Base-by-base conservation (phyloP, 2,329 filamentous ascomycete genomes). In the Magnaporthiopsis incrustans region DNA sequence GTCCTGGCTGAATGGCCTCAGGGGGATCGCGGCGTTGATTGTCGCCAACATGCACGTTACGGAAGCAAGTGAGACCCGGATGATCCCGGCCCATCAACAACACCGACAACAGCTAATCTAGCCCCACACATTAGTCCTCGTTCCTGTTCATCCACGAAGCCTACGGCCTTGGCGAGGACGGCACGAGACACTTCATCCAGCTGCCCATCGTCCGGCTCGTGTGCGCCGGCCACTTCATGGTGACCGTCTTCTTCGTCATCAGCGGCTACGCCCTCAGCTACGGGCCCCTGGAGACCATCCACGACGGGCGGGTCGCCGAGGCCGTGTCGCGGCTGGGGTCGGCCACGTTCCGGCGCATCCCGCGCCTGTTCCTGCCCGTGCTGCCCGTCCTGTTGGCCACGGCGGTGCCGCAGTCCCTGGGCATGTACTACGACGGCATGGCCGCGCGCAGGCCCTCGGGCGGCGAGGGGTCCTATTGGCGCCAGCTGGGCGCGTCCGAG, bases 191-290 rank as follows among this genome's bases (percentile, higher is more conserved):
- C 5, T 70, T 70, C 18, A 67, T 81, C 26, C 79, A 82, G 68
- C 69, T 81, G 22, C 80, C 80, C 3, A 77, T 78, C 62, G 15
- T 80, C 12, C 76, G 78, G 62, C 71, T 80, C 38, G 63, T 81
- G n/a, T 79, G 74, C 27, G 25, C 26, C 67, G 79, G 79, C 27
- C 73, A 76, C n/a, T 77, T 79, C 14, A 79, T 80, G 77, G 80
- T 82, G 3, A 76, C 79, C 68, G 75, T 82, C 59, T 82, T 82
- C 70, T 82, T 82, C 70, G 76, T 82, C 67, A 79, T 82, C 44
- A 81, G 79, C 1, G 80, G 80, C 50, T 81, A 79, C 66, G 79
- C 77, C 3, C 74, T 82, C 27, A 76, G 78, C 6, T 75, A 76
- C 67, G 78, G 78, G 66, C 76, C 79, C 1, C 70, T 82, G 32